These are phyloP conservation scores for Nannochloropsis gaditana DNA, from an alignment of 108 stramenopile species.

Conservation along the genomic window DNA sequence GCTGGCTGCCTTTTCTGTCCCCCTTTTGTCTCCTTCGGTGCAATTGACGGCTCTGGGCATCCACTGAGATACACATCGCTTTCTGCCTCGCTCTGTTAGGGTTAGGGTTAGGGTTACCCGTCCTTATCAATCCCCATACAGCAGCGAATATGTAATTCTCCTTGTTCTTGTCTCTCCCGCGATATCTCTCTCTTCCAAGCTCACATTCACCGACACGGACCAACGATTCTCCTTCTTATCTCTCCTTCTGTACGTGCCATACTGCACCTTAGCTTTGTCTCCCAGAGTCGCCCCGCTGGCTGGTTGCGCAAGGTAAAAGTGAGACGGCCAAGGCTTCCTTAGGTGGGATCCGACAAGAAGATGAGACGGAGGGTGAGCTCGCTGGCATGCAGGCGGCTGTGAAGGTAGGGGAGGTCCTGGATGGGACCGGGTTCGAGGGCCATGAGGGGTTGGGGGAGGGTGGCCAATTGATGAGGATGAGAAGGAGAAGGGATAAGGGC, in stretches of 20 bases:
- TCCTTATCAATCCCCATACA: too few species aligned
- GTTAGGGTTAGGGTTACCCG: too few species aligned
- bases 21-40: too few species aligned
- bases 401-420: slow-evolving; percentile 26
- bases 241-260: neutral
- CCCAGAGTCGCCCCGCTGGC: slow-evolving; percentile 55
- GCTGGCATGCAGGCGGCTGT: slow-evolving; percentile 31
- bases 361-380: slow-evolving; percentile 40
- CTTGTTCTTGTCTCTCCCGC: neutral
- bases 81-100: too few species aligned
- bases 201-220: neutral
- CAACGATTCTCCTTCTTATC: neutral
- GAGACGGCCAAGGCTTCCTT: slow-evolving; percentile 41
- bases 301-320: slow-evolving; percentile 41
- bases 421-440: neutral
- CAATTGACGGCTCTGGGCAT: too few species aligned
- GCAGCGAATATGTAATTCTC: neutral
- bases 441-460: too few species aligned
- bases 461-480: too few species aligned
- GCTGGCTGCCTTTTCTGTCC: too few species aligned
- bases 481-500: too few species aligned
- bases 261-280: neutral
- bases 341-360: slow-evolving; percentile 35
- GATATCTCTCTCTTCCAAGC: neutral
- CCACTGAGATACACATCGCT: too few species aligned